phyloP scores from a whole-genome alignment of 306 rosid genomes.

The Vigna hirtella region DNA sequence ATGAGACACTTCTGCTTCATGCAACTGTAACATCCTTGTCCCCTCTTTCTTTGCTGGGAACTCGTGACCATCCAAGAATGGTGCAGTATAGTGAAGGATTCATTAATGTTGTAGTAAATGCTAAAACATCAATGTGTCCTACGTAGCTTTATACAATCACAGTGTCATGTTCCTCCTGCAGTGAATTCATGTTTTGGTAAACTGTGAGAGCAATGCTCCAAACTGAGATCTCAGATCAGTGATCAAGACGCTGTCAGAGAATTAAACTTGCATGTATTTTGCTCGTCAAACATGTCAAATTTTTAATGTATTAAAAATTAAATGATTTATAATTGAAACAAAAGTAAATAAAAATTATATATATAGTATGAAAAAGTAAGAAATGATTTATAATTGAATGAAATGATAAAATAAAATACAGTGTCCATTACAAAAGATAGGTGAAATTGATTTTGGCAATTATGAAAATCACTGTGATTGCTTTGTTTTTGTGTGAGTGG shows the following conservation, averaged over 20 bases:
- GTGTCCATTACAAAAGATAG: too few relatives aligned
- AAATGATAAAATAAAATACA: too few relatives aligned
- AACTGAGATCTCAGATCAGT: not conserved
- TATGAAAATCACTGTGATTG: too few relatives aligned
- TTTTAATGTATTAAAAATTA: too few relatives aligned
- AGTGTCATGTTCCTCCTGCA: conserved; percentile 2
- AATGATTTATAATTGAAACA: too few relatives aligned
- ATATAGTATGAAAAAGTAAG: too few relatives aligned
- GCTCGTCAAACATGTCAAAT: too few relatives aligned
- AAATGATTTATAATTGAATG: too few relatives aligned
- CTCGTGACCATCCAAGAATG: conserved; percentile 11
- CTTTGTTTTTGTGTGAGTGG: too few relatives aligned
- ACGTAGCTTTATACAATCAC: not conserved
- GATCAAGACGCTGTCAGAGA: not conserved
- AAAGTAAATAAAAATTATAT: too few relatives aligned
- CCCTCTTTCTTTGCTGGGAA: not conserved
- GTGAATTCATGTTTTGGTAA: not conserved
- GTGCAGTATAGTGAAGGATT: not conserved
- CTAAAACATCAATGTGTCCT: not conserved
- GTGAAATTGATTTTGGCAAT: too few relatives aligned
- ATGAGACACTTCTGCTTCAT: not conserved
- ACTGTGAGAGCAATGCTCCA: not conserved
- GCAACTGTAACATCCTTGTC: conserved; percentile 27
- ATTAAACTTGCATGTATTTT: not conserved
- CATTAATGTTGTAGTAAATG: not conserved